Base-by-base conservation (phyloP, 768 basidiomycete species). In the Macrolepiota dolichaula region DNA sequence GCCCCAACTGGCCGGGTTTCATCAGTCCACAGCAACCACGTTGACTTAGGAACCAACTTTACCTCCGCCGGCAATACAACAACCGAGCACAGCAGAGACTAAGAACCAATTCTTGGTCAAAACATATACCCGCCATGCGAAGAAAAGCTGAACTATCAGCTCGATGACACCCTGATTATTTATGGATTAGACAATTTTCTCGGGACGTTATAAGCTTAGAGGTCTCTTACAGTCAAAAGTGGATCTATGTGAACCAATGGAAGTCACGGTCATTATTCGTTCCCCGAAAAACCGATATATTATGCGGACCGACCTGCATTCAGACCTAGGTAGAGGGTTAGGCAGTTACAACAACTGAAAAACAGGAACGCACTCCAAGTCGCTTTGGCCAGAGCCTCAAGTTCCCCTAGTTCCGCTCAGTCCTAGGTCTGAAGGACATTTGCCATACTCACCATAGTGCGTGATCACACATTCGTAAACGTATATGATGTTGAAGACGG, bases 391-490 rank as follows among this genome's bases (percentile, higher is more conserved):
- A 71, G 37, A 24, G 54, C 61, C 0, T 25, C n/a, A 35, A 37
- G 25, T 32, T 71, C 65, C 11, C 67, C 70, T 70, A 15, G 1
- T 17, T 15, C 40, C 40, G 56, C 42, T 15, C 55, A 42, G 29
- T 7, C 29, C 7, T 7, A 7, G 29, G 7, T 19, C 29, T 15
- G 9, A 22, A 27, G 13, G 29, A 7, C 40, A 7, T 13, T 12
- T 9, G 40, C 40, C 15, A 10, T 51, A 64, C 72, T 11, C 50
- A 81, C 83, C 79, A 44, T 81, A 84, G 62, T 79, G 72, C 11
- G 69, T 66, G 42, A 84, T 76, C 19, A 84, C 70, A 7, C 78
- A 75, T 10, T 77, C 68, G 59, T 83, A 85, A 17, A 84, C 55
- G 63, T 80, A 80, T 3, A 73, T 62, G 25, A 78, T 66, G 40